Base-by-base conservation (phyloP, 306 rosid genomes). In the Dryas octopetala region DNA sequence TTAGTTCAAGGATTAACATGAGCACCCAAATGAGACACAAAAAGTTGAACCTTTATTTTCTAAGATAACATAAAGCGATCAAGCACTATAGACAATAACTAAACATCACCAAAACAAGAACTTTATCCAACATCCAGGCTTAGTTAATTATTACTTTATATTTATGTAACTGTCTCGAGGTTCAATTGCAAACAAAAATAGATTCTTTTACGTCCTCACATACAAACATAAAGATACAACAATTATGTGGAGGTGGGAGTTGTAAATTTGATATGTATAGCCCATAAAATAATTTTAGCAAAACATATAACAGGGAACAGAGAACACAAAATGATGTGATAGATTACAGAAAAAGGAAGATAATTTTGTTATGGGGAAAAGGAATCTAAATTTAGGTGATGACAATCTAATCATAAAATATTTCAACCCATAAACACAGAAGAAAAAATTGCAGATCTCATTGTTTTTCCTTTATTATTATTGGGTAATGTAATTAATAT, bases 401-500 rank as follows among this genome's bases (percentile, higher is more conserved):
- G 23, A 50, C 28, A 15, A 38, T 43, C 14, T 7, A 16, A 15
- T 32, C 60, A 15, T 9, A 50, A 50, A 69, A n/a, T 50, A 9
- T 32, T 51, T 69, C 48, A 50, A 55, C 26, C 28, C 9, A 14
- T 5, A 4, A 17, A 52, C 7, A 70, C 4, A 26, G 12, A 52
- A 12, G 38, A 32, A 4, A 2, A 5, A 52, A 13, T 23, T 9
- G 32, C 23, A n/a, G 2, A 5, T 32, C 32, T 15, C 13, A 7
- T 48, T 46, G 0, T 7, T 44, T 5, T 47, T 13, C 71, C n/a
- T 16, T 57, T 53, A 62, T 52, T 69, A 49, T 45, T 23, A 41
- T 53, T 79, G 50, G 46, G 51, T 71, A 44, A 77, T 66, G 78
- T 16, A 71, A 67, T 74, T 40, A 73, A 47, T 55, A 23, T 6